Evolutionary conservation across 2,329 filamentous ascomycete genomes (phyloP), one percentile per base, ranked within the genome.

Genomic region (Akanthomyces dipterigenus): DNA sequence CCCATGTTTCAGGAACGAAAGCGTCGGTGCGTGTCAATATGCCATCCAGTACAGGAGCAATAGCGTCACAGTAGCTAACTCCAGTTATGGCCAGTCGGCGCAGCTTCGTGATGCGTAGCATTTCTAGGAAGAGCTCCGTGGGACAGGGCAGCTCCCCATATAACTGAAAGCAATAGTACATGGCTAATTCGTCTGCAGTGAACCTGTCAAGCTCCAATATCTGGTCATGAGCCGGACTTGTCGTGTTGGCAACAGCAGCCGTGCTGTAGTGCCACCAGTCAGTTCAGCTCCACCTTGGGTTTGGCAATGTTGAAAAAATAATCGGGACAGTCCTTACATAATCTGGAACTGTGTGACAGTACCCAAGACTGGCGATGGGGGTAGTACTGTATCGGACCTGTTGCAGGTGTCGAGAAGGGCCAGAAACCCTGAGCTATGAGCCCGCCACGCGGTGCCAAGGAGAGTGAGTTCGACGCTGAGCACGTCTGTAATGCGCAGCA

Each of bases 111-210:
- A 56, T 40, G 4, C 40, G 54, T 9, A 45, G 18, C 40, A 56
- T 45, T 34, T 56, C 54, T 16, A 36, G 18, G 24, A 56, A 56
- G 6, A 56, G 38, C 8, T 20, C 40, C 4, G 40, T 56, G 12
- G 55, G 55, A 31, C 55, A 57, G n/a, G 55, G 42, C 28, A 57
- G n/a, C 24, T 49, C 55, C 20, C 14, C 55, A 34, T 49, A 57
- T 28, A 57, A 11, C 11, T 57, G 55, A 8, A 49, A 7, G 1
- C 31, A 38, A 34, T 26, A 57, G 14, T 36, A 28, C 6, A 26
- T n/a, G 16, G 9, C 20, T 14, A 57, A 1, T 24, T 57, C 43
- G 14, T 48, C 43, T 24, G 18, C 8, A 22, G 55, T 42, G 18
- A 34, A 57, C 12, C 7, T 18, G 43, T 57, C 40, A 38, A 57